Evolutionary conservation across 176 grass and related monocot species (phyloP).

Genomic region (Secale cereale): DNA sequence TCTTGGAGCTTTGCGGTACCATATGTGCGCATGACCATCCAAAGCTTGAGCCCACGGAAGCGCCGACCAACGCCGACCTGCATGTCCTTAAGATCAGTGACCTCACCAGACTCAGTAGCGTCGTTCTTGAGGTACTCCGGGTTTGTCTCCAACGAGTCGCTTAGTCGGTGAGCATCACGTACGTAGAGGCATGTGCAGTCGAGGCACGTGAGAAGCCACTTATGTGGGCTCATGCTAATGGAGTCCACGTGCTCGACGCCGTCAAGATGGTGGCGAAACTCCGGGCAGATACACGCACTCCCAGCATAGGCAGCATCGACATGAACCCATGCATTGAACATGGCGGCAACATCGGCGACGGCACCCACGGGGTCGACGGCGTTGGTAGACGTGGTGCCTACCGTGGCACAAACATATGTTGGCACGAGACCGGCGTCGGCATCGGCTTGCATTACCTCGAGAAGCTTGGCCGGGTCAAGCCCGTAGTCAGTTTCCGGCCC

Average conservation of each 20-base stretch:
- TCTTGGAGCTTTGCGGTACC: background rate
- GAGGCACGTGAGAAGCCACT: background rate
- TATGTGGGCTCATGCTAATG: background rate
- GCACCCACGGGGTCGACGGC: background rate
- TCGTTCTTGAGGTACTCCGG: conserved; percentile 5
- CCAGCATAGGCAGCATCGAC: background rate
- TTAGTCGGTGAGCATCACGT: background rate
- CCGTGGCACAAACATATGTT: background rate
- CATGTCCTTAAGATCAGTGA: conserved; percentile 4
- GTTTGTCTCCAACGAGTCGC: background rate
- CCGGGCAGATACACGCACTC: background rate
- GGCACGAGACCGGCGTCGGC: background rate
- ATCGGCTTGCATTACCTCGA: background rate
- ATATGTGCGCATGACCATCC: background rate
- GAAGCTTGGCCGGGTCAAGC: background rate
- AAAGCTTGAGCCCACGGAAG: background rate
- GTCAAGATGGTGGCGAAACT: background rate
- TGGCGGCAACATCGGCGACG: background rate
- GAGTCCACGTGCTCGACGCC: background rate
- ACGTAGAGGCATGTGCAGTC: background rate
- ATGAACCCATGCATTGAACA: background rate
- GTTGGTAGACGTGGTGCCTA: background rate
- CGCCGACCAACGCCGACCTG: background rate
- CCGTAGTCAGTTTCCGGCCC: background rate
- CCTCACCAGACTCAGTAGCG: background rate